A percentile compares a stretch with the other conserved stretches of the same genome.
These are phyloP conservation scores for Caryopteris hybrid DNA, from an alignment of 305 asterid species.

Conservation along the genomic window DNA sequence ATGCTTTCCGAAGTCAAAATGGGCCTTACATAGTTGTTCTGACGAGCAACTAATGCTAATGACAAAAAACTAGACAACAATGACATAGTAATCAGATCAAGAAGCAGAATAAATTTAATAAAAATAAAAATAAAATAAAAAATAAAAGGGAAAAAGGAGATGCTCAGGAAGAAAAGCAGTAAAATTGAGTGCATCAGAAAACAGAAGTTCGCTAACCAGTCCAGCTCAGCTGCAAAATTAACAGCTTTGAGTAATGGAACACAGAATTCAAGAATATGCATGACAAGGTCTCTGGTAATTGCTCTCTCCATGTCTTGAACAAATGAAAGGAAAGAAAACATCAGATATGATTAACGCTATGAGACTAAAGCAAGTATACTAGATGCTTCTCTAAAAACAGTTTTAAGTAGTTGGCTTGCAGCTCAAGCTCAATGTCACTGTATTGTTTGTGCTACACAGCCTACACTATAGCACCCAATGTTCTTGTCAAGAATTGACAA, in stretches of 20 bases:
- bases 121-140: too few species aligned
- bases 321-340: slow-evolving; percentile 10
- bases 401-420: slow-evolving; percentile 1
- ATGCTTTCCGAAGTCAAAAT: slow-evolving; percentile 73
- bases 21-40: slow-evolving; percentile 91
- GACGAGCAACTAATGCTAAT: slow-evolving; percentile 88
- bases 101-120: background rate
- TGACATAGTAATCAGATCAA: slow-evolving; percentile 27
- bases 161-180: slow-evolving; percentile 1
- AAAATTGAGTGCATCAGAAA: slow-evolving; percentile 18
- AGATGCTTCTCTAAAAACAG: slow-evolving; percentile 2
- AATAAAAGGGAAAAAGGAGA: background rate
- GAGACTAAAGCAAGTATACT: slow-evolving; percentile 6
- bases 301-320: slow-evolving; percentile 96
- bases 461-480: too few species aligned
- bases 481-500: too few species aligned
- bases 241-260: slow-evolving; percentile 66
- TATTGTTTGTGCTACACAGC: slow-evolving; percentile 9
- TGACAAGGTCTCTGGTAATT: slow-evolving; percentile 77
- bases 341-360: slow-evolving; percentile 5
- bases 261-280: slow-evolving; percentile 71
- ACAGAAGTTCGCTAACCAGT: slow-evolving; percentile 57
- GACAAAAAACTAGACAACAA: slow-evolving; percentile 55
- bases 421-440: slow-evolving; percentile 15
- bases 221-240: slow-evolving; percentile 86